Percentiles rank a stretch among this genome's conserved stretches.
Conservation (phyloP, 2,329 filamentous ascomycete species). For the Fusarium torulosum region DNA sequence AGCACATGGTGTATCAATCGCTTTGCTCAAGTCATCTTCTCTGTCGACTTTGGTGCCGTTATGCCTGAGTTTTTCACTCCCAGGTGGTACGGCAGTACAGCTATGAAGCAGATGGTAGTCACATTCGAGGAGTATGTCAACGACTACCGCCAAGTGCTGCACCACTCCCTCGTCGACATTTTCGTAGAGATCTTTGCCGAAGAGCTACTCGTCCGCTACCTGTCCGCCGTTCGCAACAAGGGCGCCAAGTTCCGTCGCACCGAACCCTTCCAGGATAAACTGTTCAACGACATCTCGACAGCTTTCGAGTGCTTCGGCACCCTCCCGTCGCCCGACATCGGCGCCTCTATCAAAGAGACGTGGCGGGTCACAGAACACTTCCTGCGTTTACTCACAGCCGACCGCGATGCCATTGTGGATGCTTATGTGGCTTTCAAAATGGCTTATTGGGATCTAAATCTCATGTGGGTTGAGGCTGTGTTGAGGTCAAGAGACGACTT, state of each 20-base stretch:
- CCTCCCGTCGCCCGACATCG: conserved; percentile 77
- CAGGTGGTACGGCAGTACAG: conserved; percentile 86
- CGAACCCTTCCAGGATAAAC: conserved; percentile 92
- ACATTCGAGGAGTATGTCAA: conserved; percentile 95
- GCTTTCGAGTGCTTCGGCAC: conserved; percentile 90
- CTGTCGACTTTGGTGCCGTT: conserved; percentile 86
- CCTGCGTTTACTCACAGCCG: conserved; percentile 80
- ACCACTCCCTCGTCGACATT: conserved; percentile 89
- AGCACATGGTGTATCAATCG: conserved; percentile 91
- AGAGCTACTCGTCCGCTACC: conserved; percentile 88
- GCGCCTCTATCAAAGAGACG: conserved; percentile 82
- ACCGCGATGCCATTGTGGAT: conserved; percentile 78
- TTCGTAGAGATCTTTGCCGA: conserved; percentile 94
- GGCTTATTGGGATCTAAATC: conserved; percentile 92
- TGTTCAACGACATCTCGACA: conserved; percentile 91
- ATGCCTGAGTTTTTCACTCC: conserved; percentile 91
- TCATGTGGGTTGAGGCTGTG: conserved; percentile 95
- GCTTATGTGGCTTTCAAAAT: conserved; percentile 87
- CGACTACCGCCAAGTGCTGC: conserved; percentile 87
- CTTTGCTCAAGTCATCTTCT: conserved; percentile 89
- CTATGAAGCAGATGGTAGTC: conserved; percentile 92
- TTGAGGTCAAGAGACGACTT: conserved; percentile 91
- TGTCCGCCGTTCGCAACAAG: conserved; percentile 87
- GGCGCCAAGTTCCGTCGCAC: conserved; percentile 86
- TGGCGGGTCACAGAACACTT: conserved; percentile 94